Evolutionary conservation across 2,329 filamentous ascomycete species (phyloP), one percentile per base, ranked within the genome.

Genomic region (Ceratocystis alfenasii): DNA sequence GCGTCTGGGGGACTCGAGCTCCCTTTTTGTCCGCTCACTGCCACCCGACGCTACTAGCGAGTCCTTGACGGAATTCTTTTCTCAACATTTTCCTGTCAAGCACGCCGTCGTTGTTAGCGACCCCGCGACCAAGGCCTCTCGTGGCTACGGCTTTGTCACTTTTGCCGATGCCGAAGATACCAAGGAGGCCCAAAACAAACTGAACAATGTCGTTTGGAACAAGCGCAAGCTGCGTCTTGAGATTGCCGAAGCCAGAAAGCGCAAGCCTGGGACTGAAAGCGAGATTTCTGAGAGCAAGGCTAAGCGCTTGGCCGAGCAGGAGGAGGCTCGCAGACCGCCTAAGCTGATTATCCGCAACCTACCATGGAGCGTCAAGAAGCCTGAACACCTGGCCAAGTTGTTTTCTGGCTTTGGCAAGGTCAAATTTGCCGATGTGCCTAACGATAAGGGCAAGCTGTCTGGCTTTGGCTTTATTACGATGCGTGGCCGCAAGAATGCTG

Each of bases 131-230:
- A 96, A 96, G 73, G 79, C 86, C 70, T 96, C 90, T 15, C 88
- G 90, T 73, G 93, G 94, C 20, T 99, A 91, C 75, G 94, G 94
- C 64, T 99, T 99, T 76, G 93, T 99, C 66, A 97, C 94, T 1
- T 94, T 99, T 72, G 90, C 92, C 71, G 94, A 99, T 73, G 83
- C 88, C 36, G 92, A 96, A 70, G 94, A 99, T 78, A 92, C 93
- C 12, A 79, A 86, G 69, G 83, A 87, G 69, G 95, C 94, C 20
- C 83, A 89, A 73, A 83, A 87, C 66, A 88, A 95, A 74, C 83
- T 96, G 72, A 85, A 96, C 75, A 89, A 89, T 69, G 81, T 87
- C 59, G 78, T 84, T 30, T 83, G 96, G 71, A 84, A 91, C 62
- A 93, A 92, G 22, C 86, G 87, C 71, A 89, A 88, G 69, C 86